Conservation (phyloP, 2,329 filamentous ascomycete species). For the Daldinia sp. region DNA sequence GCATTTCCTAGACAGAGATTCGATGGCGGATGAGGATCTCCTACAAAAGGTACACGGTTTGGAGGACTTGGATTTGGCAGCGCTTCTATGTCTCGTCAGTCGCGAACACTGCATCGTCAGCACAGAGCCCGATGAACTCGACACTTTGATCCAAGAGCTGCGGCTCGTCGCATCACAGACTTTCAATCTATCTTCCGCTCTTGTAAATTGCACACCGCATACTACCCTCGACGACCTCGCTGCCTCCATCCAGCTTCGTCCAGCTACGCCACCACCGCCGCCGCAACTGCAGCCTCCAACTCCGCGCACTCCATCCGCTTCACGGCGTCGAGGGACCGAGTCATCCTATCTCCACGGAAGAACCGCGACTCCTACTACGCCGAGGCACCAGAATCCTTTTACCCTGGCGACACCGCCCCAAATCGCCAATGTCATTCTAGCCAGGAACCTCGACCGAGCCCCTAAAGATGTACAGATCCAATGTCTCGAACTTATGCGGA, state of each 20-base stretch:
- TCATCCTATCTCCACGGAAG: slow-evolving; percentile 18
- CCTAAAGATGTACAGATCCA: slow-evolving; percentile 86
- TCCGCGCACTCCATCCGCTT: slow-evolving; percentile 30
- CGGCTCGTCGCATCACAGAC: slow-evolving; percentile 76
- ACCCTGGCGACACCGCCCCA: slow-evolving; percentile 31
- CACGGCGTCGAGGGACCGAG: slow-evolving; percentile 30
- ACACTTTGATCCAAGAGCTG: slow-evolving; percentile 79
- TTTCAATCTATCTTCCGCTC: slow-evolving; percentile 77
- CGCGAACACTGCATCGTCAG: slow-evolving; percentile 91
- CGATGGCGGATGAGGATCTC: slow-evolving; percentile 73
- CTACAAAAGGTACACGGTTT: slow-evolving; percentile 79
- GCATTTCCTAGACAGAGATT: slow-evolving; percentile 28
- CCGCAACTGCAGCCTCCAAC: slow-evolving; percentile 14
- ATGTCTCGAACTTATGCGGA: slow-evolving; percentile 80
- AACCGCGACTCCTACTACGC: neutral
- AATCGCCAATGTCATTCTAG: slow-evolving; percentile 86
- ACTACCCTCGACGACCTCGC: slow-evolving; percentile 87
- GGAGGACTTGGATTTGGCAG: slow-evolving; percentile 88
- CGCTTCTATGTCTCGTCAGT: slow-evolving; percentile 82
- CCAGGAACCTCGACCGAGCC: slow-evolving; percentile 81
- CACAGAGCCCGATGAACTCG: slow-evolving; percentile 71
- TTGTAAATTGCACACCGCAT: slow-evolving; percentile 77
- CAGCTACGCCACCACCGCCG: slow-evolving; percentile 38
- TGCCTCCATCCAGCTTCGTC: slow-evolving; percentile 70
- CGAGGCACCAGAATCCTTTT: slow-evolving; percentile 1